Evolutionary conservation across 176 grass and related monocot genomes (phyloP).

Genomic region (Triticum aestivum): DNA sequence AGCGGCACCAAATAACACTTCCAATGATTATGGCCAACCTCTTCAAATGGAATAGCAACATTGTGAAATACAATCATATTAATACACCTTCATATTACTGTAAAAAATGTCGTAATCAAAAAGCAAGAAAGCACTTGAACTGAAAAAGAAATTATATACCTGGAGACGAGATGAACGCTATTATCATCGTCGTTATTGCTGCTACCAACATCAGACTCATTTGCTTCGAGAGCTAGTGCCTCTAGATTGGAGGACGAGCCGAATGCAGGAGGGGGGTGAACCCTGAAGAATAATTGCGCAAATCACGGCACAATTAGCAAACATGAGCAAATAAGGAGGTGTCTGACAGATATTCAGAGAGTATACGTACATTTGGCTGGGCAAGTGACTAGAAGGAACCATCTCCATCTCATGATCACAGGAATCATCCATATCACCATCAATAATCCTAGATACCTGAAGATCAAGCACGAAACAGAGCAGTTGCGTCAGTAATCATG

Average conservation of each 20-base stretch:
- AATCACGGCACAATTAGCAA: not conserved
- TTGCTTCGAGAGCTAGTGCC: slow-evolving; percentile 46
- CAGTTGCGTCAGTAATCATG: not conserved
- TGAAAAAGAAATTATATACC: slow-evolving; percentile 28
- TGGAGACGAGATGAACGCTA: slow-evolving; percentile 49
- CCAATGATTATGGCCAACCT: not conserved
- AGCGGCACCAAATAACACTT: not conserved
- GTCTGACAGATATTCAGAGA: not conserved
- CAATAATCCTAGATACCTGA: slow-evolving; percentile 1
- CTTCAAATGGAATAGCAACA: not conserved
- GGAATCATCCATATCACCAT: not conserved
- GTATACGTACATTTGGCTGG: not conserved
- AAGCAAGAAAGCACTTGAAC: not conserved
- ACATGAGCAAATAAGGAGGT: not conserved
- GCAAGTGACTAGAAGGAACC: not conserved
- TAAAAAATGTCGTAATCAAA: not conserved
- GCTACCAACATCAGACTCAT: slow-evolving; percentile 21
- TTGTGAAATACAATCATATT: not conserved
- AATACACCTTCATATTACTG: not conserved
- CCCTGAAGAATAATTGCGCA: slow-evolving; percentile 28
- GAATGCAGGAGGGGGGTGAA: slow-evolving; percentile 63
- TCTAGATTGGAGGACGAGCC: slow-evolving; percentile 69
- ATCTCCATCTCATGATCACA: not conserved
- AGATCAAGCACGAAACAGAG: not conserved
- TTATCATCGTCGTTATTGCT: slow-evolving; percentile 31